Evolutionary conservation across 2,329 filamentous ascomycete species (phyloP), one percentile per base, ranked within the genome.

Genomic region (Alternaria arborescens): DNA sequence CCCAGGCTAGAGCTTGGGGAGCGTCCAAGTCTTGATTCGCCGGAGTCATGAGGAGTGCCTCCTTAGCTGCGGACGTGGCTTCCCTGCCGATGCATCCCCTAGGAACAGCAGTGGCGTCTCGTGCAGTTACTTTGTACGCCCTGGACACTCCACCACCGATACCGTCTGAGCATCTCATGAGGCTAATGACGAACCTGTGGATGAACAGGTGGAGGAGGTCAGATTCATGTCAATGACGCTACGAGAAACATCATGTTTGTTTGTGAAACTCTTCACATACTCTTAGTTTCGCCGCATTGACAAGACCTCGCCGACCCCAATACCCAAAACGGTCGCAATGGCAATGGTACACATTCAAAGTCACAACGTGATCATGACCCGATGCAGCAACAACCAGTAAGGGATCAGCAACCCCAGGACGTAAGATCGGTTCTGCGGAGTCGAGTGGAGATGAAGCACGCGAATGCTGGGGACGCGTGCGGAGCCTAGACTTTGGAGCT

Each of bases 341-440:
- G 46, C 14, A 42, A 51, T 42, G 47, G 40, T 53, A 26, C n/a
- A 32, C 38, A 32, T 42, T 34, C 48, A 36, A 40, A 14, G 62
- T 43, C 40, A 55, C 41, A 48, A 54, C 57, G 52, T 40, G 46
- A 22, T 50, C 30, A 32, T 48, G 48, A 47, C 38, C 44, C 24
- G n/a, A 24, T 18, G 16, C 36, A 24, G 50, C 28, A 44, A 43
- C 30, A 53, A 32, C 55, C 58, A 59, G 40, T 65, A 46, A 28
- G 47, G 24, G 46, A 30, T 43, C 46, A 43, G 28, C 38, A 40
- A 41, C 20, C 52, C 38, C 46, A 53, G 20, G 40, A 41, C 46
- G 57, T 59, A 66, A 38, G 55, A 36, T 62, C 68, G 71, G 67
- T 55, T 59, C 36, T 71, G 66, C 71, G 69, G 72, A 74, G 62